A percentile compares a stretch with the other conserved stretches of the same genome.
These are phyloP conservation scores for Stephanodiscus minutulus DNA, from an alignment of 108 stramenopile species.

Conservation along the genomic window DNA sequence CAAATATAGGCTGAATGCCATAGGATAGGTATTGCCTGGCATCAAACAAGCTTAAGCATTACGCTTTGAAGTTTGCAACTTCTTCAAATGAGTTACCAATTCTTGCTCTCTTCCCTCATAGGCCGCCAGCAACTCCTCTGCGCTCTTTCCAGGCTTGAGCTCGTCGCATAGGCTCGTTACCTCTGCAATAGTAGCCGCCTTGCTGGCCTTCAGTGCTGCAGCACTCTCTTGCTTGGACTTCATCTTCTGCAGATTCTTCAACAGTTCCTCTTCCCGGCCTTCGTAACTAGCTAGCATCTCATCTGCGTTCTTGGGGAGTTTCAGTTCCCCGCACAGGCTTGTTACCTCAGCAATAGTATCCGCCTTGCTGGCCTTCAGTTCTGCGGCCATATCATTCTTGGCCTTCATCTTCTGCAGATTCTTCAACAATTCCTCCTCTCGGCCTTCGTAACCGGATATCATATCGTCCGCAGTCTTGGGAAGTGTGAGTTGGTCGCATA, in stretches of 20 bases:
- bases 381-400: constrained; percentile 3
- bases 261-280: constrained; percentile 14
- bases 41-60: neutral
- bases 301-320: constrained; percentile 1
- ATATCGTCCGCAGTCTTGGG: neutral
- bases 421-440: constrained; percentile 4
- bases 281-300: constrained; percentile 1
- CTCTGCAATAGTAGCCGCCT: constrained; percentile 8
- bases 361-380: neutral
- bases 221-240: constrained; percentile 1
- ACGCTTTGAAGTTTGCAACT: constrained; percentile 9
- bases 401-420: constrained; percentile 14
- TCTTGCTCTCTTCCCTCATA: constrained; percentile 32
- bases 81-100: constrained; percentile 13
- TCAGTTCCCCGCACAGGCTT: neutral
- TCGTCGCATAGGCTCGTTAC: constrained; percentile 3
- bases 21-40: too few species aligned
- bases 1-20: too few species aligned
- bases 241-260: constrained; percentile 16
- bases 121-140: constrained; percentile 19
- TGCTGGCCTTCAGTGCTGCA: neutral
- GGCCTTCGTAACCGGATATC: neutral
- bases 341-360: neutral
- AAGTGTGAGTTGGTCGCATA: neutral
- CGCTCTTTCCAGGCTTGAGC: constrained; percentile 12